A percentile compares a stretch with the other conserved stretches of the same genome.
phyloP scores from a whole-genome alignment of 371 early-diverging fungal species.

The Entomophthora muscae region DNA sequence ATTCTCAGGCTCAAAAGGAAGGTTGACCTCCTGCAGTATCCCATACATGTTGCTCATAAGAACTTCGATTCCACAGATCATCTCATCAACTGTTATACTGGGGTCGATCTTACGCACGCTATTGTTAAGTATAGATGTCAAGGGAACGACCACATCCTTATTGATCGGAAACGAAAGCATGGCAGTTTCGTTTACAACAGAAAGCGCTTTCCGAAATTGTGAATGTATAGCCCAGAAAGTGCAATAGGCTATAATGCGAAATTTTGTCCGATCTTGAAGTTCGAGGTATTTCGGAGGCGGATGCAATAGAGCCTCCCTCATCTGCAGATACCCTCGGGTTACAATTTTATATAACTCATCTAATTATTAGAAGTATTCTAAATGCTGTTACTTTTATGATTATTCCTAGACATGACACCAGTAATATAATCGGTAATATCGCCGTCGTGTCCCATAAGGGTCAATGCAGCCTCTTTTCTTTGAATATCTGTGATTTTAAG shows the following conservation, averaged over 20 bases:
- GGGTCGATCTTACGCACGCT: not conserved
- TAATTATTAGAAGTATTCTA: not conserved
- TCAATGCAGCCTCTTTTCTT: not conserved
- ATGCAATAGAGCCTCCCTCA: not conserved
- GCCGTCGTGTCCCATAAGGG: not conserved
- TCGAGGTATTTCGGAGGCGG: not conserved
- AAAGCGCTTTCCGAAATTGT: not conserved
- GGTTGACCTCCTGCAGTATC: not conserved
- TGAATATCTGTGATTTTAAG: not conserved
- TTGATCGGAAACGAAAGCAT: not conserved
- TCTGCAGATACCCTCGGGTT: not conserved
- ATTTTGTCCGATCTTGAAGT: not conserved
- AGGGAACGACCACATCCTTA: not conserved
- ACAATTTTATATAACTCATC: conserved; percentile 1
- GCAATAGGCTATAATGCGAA: not conserved
- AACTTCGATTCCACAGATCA: not conserved
- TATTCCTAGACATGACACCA: not conserved
- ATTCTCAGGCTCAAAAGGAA: not conserved
- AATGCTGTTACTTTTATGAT: not conserved
- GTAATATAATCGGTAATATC: conserved; percentile 1
- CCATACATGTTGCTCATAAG: not conserved
- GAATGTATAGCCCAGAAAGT: not conserved
- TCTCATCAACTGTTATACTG: not conserved
- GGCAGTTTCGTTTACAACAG: not conserved
- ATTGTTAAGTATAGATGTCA: not conserved